phyloP scores from a whole-genome alignment of 345 rosid genomes.

The Syzygium aqueum region DNA sequence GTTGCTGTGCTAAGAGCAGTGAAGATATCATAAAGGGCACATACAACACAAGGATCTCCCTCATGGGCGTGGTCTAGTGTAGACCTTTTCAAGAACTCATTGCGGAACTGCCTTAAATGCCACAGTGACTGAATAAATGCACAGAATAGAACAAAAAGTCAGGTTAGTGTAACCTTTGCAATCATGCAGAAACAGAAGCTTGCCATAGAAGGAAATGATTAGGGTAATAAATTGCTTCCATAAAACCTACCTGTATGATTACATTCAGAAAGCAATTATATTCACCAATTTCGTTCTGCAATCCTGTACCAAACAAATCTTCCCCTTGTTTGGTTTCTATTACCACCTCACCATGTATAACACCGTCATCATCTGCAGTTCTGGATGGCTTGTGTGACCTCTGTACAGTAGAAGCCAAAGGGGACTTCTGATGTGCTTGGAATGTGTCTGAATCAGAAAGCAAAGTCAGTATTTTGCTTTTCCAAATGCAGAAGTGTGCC shows the following conservation, averaged over 20 bases:
- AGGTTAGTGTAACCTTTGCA: not conserved
- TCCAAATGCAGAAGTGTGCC: not conserved
- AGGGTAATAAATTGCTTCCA: not conserved
- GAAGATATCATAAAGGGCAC: conserved; percentile 72
- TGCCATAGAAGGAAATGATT: not conserved
- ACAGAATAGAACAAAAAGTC: not conserved
- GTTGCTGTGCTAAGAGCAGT: conserved; percentile 55
- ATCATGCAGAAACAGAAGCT: not conserved
- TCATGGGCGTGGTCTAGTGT: conserved; percentile 67
- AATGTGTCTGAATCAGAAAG: conserved; percentile 38
- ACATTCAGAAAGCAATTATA: conserved; percentile 97
- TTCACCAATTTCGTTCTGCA: conserved; percentile 93
- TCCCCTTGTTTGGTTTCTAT: conserved; percentile 17
- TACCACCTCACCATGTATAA: conserved; percentile 22
- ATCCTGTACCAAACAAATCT: conserved; percentile 67
- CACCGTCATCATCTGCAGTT: conserved; percentile 19
- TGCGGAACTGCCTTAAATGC: conserved; percentile 78
- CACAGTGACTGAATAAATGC: conserved; percentile 66
- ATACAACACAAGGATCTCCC: conserved; percentile 93
- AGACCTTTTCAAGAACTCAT: conserved; percentile 74
- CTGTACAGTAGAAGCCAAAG: conserved; percentile 25
- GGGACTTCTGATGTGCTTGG: conserved; percentile 41
- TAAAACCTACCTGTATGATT: conserved; percentile 70
- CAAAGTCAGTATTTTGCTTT: not conserved
- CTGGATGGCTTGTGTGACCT: conserved; percentile 8